Conservation (phyloP, 2,329 filamentous ascomycete species). For the Cladosporium sp. region DNA sequence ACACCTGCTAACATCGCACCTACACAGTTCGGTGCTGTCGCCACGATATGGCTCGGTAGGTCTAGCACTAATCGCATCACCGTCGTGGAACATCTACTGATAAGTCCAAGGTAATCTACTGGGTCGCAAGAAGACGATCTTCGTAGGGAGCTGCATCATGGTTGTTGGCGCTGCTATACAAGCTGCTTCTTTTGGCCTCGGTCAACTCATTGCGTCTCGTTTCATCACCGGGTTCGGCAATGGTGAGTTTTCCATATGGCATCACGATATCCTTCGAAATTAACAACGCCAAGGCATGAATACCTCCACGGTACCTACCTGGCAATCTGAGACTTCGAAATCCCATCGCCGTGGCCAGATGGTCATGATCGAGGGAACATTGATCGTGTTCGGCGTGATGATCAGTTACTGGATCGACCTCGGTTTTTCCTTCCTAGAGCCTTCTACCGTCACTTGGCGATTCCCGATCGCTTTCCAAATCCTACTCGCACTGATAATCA, state of each 20-base stretch:
- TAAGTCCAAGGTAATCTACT: conserved; percentile 34
- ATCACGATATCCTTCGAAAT: conserved; percentile 32
- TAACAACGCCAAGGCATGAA: conserved; percentile 43
- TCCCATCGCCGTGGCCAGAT: conserved; percentile 46
- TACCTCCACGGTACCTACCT: conserved; percentile 47
- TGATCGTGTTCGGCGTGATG: conserved; percentile 13
- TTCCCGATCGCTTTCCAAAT: conserved; percentile 45
- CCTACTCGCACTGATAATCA: conserved; percentile 48
- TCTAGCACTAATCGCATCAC: neutral
- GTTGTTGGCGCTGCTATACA: conserved; percentile 46
- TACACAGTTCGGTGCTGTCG: conserved; percentile 37
- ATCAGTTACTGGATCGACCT: conserved; percentile 44
- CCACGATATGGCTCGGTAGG: conserved; percentile 42
- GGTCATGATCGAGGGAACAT: conserved; percentile 46
- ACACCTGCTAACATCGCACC: neutral
- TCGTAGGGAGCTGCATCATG: conserved; percentile 46
- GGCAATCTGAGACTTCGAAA: conserved; percentile 47
- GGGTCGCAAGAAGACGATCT: conserved; percentile 47
- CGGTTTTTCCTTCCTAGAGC: conserved; percentile 37
- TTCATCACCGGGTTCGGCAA: conserved; percentile 49
- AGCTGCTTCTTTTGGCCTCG: conserved; percentile 37
- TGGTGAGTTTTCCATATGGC: conserved; percentile 41
- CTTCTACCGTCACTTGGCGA: conserved; percentile 43
- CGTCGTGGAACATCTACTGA: neutral
- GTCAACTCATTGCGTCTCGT: conserved; percentile 46